phyloP scores from a whole-genome alignment of 2,329 filamentous ascomycete genomes.

The Raffaelea ambrosiae region DNA sequence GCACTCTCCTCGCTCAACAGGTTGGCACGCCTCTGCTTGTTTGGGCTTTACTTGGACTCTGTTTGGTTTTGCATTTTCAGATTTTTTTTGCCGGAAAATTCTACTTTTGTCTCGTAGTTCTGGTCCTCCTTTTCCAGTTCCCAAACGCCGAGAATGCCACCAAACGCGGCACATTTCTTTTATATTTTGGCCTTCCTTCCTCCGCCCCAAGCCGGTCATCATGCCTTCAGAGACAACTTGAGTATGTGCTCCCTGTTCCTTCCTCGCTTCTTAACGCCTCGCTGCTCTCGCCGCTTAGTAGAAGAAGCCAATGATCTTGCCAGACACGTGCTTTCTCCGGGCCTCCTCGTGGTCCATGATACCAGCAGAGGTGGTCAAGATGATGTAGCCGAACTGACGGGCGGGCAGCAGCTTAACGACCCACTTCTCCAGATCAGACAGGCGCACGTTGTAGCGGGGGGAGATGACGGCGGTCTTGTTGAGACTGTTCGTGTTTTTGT shows the following conservation, averaged over 20 bases:
- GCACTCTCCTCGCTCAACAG: too few relatives aligned
- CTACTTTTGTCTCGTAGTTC: conserved; percentile 5
- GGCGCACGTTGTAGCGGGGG: conserved; percentile 98
- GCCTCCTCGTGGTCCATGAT: conserved; percentile 99
- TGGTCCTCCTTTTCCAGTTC: conserved; percentile 6
- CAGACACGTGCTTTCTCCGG: conserved; percentile 92
- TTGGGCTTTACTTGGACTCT: too few relatives aligned
- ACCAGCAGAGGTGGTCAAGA: conserved; percentile 96
- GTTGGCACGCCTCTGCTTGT: too few relatives aligned
- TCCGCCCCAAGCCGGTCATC: too few relatives aligned
- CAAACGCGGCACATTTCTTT: neutral
- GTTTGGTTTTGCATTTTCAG: too few relatives aligned
- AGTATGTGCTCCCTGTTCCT: too few relatives aligned
- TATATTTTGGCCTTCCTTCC: conserved; percentile 9
- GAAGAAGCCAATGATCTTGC: conserved; percentile 99
- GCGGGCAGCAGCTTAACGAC: conserved; percentile 97
- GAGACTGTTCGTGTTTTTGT: conserved; percentile 34
- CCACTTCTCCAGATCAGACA: conserved; percentile 98
- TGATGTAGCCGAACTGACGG: conserved; percentile 99
- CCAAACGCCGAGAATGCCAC: conserved; percentile 9
- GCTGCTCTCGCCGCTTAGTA: conserved; percentile 51
- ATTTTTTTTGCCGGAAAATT: too few relatives aligned
- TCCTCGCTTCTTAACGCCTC: too few relatives aligned
- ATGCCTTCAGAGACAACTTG: too few relatives aligned
- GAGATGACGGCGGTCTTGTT: conserved; percentile 99